Conservation (phyloP, 768 basidiomycete species). For the Boletus eberwhitei region DNA sequence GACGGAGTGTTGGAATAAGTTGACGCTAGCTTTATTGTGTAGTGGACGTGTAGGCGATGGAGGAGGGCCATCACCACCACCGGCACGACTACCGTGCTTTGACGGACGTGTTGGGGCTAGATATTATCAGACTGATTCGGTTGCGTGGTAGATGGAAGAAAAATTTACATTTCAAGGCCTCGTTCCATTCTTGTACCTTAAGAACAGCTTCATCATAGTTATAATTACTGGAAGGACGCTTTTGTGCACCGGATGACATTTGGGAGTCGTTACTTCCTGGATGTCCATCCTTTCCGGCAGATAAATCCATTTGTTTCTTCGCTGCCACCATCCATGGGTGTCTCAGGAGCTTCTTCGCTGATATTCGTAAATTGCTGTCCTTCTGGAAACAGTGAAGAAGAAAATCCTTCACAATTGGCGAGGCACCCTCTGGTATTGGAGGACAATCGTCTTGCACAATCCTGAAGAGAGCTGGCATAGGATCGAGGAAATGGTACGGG, state of each 20-base stretch:
- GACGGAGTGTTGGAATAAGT: slow-evolving; percentile 30
- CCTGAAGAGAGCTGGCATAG: slow-evolving; percentile 97
- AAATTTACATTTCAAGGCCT: slow-evolving; percentile 80
- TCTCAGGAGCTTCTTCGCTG: slow-evolving; percentile 85
- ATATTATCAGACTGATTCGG: slow-evolving; percentile 3
- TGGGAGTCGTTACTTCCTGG: slow-evolving; percentile 33
- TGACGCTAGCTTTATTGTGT: slow-evolving; percentile 27
- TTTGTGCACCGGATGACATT: slow-evolving; percentile 34
- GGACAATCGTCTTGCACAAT: slow-evolving; percentile 99
- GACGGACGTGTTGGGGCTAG: slow-evolving; percentile 71
- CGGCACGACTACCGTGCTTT: slow-evolving; percentile 54
- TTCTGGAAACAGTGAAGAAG: slow-evolving; percentile 98
- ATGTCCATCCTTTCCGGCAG: slow-evolving; percentile 28
- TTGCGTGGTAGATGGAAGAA: slow-evolving; percentile 14
- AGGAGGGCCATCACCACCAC: slow-evolving; percentile 38
- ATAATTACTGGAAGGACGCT: slow-evolving; percentile 68
- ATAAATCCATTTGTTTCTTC: slow-evolving; percentile 61
- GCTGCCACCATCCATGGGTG: slow-evolving; percentile 97
- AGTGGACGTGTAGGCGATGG: slow-evolving; percentile 39
- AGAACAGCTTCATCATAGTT: slow-evolving; percentile 93
- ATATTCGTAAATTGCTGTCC: slow-evolving; percentile 90
- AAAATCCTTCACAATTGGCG: slow-evolving; percentile 94
- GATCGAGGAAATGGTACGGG: slow-evolving; percentile 92
- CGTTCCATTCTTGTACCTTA: slow-evolving; percentile 98
- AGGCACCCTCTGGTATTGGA: slow-evolving; percentile 93